Evolutionary conservation across 2,329 filamentous ascomycete species (phyloP).

Genomic region (Drechslerella coelobrocha): DNA sequence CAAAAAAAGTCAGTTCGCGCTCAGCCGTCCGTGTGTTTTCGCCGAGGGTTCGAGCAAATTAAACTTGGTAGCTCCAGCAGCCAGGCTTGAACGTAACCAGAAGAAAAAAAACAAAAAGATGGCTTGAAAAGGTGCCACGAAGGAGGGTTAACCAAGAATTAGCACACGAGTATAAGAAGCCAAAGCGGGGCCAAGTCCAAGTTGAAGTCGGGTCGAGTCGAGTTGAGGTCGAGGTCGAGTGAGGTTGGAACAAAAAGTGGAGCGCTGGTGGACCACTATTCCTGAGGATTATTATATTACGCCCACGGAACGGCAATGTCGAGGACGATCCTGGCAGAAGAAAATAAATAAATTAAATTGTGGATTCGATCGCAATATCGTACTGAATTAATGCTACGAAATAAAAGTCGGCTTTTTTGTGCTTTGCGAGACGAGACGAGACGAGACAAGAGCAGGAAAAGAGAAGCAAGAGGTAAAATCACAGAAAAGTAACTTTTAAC

Average conservation of each 20-base stretch:
- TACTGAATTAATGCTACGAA: no score
- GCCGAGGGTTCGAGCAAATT: no score
- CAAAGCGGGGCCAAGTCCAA: no score
- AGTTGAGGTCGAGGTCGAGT: neutral
- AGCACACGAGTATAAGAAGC: neutral
- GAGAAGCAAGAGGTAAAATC: neutral
- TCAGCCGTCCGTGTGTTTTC: neutral
- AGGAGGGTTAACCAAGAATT: neutral
- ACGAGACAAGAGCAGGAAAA: neutral
- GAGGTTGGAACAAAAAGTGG: neutral
- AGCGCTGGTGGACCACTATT: neutral
- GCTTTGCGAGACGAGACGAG: neutral
- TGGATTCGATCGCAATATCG: constrained; percentile 1
- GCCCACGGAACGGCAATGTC: neutral
- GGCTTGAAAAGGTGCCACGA: no score
- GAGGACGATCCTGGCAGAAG: neutral
- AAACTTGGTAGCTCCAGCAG: no score
- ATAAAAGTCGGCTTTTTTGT: neutral
- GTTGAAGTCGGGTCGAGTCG: neutral
- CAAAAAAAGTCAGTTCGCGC: neutral
- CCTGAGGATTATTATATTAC: neutral
- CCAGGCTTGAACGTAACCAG: no score
- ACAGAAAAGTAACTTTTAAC: constrained; percentile 1
- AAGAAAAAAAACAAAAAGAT: no score
- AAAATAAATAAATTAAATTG: no score